A percentile compares a stretch with the other conserved stretches of the same genome.
Evolutionary conservation across 257 asterid genomes (phyloP).

Genomic region (Handroanthus guayacan): DNA sequence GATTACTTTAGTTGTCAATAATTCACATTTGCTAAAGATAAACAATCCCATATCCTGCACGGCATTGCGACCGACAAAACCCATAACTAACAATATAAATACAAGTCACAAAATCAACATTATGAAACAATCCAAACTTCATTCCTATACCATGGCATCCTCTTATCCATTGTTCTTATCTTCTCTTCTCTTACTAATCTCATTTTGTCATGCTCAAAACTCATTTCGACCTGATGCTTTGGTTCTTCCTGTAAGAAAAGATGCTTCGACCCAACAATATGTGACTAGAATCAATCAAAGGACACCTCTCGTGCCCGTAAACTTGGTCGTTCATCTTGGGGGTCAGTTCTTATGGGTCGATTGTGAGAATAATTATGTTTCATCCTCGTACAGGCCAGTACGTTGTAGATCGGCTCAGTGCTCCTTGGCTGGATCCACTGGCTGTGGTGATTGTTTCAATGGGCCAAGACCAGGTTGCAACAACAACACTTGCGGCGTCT

Average conservation of each 20-base stretch:
- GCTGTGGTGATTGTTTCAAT: constrained; percentile 52
- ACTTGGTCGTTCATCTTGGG: constrained; percentile 70
- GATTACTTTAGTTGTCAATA: constrained; percentile 29
- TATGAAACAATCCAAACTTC: neutral
- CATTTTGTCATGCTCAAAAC: constrained; percentile 39
- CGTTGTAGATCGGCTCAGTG: constrained; percentile 67
- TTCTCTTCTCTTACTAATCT: constrained; percentile 32
- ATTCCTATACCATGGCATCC: constrained; percentile 32
- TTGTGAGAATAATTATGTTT: constrained; percentile 59
- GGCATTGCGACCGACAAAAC: neutral
- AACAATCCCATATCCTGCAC: constrained; percentile 15
- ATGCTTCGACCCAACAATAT: constrained; percentile 66
- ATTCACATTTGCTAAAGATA: constrained; percentile 14
- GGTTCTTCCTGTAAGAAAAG: constrained; percentile 61
- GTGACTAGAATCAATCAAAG: constrained; percentile 57
- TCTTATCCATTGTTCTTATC: constrained; percentile 28
- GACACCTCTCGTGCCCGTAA: constrained; percentile 61
- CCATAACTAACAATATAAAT: constrained; percentile 26
- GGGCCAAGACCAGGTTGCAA: constrained; percentile 71
- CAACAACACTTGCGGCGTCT: constrained; percentile 49
- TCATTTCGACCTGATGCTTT: constrained; percentile 60
- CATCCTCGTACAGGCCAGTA: constrained; percentile 65
- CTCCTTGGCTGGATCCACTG: constrained; percentile 42
- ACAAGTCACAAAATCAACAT: neutral
- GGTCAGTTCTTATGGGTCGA: constrained; percentile 73